A percentile compares a stretch with the other conserved stretches of the same genome.
Conservation (phyloP, 257 asterid genomes). For the Cordia subcordata region DNA sequence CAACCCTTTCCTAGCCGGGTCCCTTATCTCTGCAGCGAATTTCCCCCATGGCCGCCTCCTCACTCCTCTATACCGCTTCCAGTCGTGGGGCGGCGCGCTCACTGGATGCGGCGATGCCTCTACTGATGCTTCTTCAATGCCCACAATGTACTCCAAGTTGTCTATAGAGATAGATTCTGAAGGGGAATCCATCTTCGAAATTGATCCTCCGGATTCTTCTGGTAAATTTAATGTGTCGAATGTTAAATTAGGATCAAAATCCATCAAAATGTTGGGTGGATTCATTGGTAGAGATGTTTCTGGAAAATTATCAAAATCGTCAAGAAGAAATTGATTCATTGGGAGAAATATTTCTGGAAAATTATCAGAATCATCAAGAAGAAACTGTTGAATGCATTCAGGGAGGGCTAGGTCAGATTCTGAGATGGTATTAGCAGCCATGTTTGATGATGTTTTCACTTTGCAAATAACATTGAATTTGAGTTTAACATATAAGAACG, state of each 20-base stretch:
- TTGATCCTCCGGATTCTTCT: too few relatives aligned
- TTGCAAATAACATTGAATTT: too few relatives aligned
- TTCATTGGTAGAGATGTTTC: too few relatives aligned
- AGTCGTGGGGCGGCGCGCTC: background rate
- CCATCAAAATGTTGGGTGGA: too few relatives aligned
- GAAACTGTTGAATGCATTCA: conserved; percentile 4
- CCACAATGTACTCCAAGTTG: background rate
- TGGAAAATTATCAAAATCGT: too few relatives aligned
- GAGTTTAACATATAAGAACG: too few relatives aligned
- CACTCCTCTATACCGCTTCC: conserved; percentile 32
- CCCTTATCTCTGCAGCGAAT: conserved; percentile 34
- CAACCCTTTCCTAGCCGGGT: conserved; percentile 19
- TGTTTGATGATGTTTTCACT: too few relatives aligned
- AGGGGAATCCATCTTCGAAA: too few relatives aligned
- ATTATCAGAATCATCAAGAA: conserved; percentile 9
- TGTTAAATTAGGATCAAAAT: too few relatives aligned
- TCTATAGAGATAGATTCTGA: too few relatives aligned
- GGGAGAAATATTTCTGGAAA: conserved; percentile 11
- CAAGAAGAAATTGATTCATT: too few relatives aligned
- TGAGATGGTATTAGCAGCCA: background rate
- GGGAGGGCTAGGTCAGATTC: conserved; percentile 2
- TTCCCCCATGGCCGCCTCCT: conserved; percentile 42
- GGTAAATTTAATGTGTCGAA: too few relatives aligned
- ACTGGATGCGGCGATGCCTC: background rate
- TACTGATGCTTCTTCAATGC: background rate